These are phyloP conservation scores for Aquanectria penicillioides DNA, from an alignment of 2,329 filamentous ascomycete species.

Conservation along the genomic window DNA sequence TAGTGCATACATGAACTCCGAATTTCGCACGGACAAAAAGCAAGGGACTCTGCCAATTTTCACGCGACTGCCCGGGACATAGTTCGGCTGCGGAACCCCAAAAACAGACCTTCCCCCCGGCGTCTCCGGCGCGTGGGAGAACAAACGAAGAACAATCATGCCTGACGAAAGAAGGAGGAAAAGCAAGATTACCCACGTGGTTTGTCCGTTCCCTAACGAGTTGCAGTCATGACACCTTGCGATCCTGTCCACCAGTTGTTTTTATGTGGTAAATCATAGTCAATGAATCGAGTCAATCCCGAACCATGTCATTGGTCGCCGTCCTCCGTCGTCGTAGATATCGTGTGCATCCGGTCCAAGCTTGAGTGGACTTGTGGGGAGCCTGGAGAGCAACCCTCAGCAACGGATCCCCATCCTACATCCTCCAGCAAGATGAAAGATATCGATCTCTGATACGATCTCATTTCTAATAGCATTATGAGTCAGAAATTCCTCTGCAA, in stretches of 20 bases:
- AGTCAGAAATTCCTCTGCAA: conserved; percentile 7
- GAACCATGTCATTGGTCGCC: conserved; percentile 6
- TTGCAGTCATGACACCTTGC: not conserved
- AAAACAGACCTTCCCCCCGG: too few species aligned
- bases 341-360: conserved; percentile 4
- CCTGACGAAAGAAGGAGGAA: too few species aligned
- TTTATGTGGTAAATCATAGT: conserved; percentile 5
- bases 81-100: too few species aligned
- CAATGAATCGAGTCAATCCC: conserved; percentile 9
- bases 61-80: too few species aligned
- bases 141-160: too few species aligned
- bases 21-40: conserved; percentile 7
- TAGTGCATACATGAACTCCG: not conserved
- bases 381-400: conserved; percentile 1
- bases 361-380: conserved; percentile 1
- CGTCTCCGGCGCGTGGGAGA: too few species aligned
- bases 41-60: not conserved
- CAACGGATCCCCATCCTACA: not conserved
- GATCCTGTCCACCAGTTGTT: not conserved
- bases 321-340: not conserved
- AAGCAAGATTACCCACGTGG: too few species aligned
- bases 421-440: conserved; percentile 7
- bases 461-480: conserved; percentile 26
- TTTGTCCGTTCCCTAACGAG: not conserved
- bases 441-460: conserved; percentile 24